Conservation (phyloP, 305 asterid species). For the Fraxinus floribunda region DNA sequence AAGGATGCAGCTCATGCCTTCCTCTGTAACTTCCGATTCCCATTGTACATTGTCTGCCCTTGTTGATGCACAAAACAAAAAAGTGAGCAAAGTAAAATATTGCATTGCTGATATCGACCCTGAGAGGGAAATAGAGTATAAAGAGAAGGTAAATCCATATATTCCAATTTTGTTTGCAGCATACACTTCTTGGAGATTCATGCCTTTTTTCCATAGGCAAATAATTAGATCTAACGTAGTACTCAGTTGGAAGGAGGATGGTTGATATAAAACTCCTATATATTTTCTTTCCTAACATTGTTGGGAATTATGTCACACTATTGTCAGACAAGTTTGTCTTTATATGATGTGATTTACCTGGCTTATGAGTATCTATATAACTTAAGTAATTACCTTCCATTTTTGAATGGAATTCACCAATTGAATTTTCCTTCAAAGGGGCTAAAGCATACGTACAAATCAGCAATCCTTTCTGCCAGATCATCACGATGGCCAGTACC, state of each 20-base stretch:
- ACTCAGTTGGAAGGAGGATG: neutral
- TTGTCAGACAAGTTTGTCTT: neutral
- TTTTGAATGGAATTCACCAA: constrained; percentile 13
- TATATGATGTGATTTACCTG: neutral
- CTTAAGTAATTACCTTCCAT: neutral
- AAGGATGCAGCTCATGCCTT: constrained; percentile 96
- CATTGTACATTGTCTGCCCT: constrained; percentile 92
- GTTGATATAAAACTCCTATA: neutral
- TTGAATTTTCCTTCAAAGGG: constrained; percentile 41
- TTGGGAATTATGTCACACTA: neutral
- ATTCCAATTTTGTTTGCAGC: neutral
- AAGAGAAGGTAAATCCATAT: constrained; percentile 60
- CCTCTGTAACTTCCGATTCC: constrained; percentile 84
- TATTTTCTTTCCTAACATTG: neutral
- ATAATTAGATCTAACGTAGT: neutral
- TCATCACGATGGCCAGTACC: constrained; percentile 51
- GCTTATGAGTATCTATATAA: neutral
- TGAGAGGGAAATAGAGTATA: constrained; percentile 95
- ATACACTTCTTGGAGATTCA: neutral
- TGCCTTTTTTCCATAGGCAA: constrained; percentile 2
- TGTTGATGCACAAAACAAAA: constrained; percentile 93
- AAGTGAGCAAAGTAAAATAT: constrained; percentile 85
- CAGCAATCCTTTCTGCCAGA: constrained; percentile 47
- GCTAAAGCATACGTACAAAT: constrained; percentile 56
- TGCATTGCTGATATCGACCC: constrained; percentile 94